These are phyloP conservation scores for Delitschia confertaspora DNA, from an alignment of 495 filamentous ascomycete genomes.

Conservation along the genomic window DNA sequence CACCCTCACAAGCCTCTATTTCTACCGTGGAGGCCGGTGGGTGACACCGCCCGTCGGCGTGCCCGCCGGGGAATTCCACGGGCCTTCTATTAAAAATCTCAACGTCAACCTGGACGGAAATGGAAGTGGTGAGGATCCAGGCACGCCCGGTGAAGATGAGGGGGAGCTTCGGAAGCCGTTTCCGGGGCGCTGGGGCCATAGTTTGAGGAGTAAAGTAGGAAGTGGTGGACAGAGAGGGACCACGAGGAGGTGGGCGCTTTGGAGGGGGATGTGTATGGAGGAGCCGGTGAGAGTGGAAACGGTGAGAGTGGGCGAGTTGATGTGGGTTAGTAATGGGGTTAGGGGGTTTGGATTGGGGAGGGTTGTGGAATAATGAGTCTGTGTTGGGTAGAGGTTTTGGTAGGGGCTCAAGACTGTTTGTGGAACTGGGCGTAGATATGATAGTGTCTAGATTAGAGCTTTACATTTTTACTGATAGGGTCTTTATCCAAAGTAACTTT, in stretches of 20 bases:
- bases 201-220: constrained; percentile 26
- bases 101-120: background rate
- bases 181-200: constrained; percentile 28
- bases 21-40: constrained; percentile 60
- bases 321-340: constrained; percentile 82
- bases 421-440: no score
- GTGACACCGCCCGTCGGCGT: constrained; percentile 50
- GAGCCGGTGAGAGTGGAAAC: constrained; percentile 44
- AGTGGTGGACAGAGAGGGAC: constrained; percentile 78
- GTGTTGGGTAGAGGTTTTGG: background rate
- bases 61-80: constrained; percentile 15
- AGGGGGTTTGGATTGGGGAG: constrained; percentile 51
- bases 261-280: constrained; percentile 55
- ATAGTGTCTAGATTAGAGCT: background rate
- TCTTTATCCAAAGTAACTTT: background rate
- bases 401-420: no score
- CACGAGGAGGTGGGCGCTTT: constrained; percentile 69
- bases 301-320: constrained; percentile 61
- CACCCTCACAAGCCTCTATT: constrained; percentile 70
- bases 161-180: constrained; percentile 26
- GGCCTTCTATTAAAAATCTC: constrained; percentile 1
- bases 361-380: constrained; percentile 16
- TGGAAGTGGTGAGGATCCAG: background rate
- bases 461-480: background rate
- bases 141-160: constrained; percentile 14